Conservation (phyloP, 305 asterid species). For the Solanum hybrid region DNA sequence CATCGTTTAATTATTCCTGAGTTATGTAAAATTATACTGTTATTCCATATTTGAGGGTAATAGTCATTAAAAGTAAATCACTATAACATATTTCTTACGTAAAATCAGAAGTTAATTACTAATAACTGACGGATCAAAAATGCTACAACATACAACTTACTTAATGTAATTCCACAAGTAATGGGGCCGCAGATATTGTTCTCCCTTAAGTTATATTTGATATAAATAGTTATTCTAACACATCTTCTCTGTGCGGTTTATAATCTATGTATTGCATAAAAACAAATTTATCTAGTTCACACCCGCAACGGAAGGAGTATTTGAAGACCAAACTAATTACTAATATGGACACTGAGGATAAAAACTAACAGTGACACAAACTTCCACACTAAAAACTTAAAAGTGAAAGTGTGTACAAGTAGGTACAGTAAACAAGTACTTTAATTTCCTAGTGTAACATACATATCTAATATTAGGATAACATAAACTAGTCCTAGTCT, state of each 20-base stretch:
- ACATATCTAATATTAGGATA: not conserved
- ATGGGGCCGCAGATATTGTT: not conserved
- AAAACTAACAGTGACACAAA: not conserved
- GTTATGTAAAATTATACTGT: not conserved
- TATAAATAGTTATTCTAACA: not conserved
- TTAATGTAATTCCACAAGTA: not conserved
- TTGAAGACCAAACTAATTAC: not conserved
- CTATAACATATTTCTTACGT: too few species aligned
- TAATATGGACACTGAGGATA: not conserved
- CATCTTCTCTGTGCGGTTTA: not conserved
- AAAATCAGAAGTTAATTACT: not conserved
- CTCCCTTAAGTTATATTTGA: not conserved
- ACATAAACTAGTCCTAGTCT: not conserved
- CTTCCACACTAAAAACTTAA: not conserved
- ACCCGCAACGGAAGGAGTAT: not conserved
- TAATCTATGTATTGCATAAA: not conserved
- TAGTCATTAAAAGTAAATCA: not conserved
- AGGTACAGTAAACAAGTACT: not conserved
- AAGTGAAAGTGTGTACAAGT: not conserved
- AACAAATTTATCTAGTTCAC: not conserved
- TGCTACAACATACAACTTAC: not conserved
- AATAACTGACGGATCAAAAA: not conserved
- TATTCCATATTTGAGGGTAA: not conserved
- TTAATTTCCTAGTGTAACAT: not conserved
- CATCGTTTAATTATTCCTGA: not conserved